Percentiles rank a stretch among this genome's conserved stretches.
These are phyloP conservation scores for Byssochlamys sp. DNA, from an alignment of 2,329 filamentous ascomycete genomes.

Conservation along the genomic window DNA sequence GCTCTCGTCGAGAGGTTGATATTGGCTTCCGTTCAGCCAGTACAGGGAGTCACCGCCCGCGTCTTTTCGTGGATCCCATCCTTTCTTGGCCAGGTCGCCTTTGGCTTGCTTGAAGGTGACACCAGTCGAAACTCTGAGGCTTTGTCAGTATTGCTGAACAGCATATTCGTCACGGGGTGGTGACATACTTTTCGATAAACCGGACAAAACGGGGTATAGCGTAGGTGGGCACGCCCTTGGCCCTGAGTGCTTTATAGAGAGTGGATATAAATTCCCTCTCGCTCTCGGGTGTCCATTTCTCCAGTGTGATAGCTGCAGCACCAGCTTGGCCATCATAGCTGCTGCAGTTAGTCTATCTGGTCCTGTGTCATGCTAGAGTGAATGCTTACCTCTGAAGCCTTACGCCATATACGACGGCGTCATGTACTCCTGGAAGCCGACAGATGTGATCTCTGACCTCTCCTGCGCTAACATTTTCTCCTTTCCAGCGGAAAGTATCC, in stretches of 20 bases:
- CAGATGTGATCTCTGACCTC: slow-evolving; percentile 39
- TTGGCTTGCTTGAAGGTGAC: slow-evolving; percentile 46
- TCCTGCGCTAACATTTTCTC: slow-evolving; percentile 40
- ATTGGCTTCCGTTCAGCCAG: slow-evolving; percentile 35
- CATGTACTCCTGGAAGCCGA: slow-evolving; percentile 29
- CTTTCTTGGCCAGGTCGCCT: slow-evolving; percentile 33
- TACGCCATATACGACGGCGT: slow-evolving; percentile 39
- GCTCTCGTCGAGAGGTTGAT: slow-evolving; percentile 27
- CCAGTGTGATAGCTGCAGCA: slow-evolving; percentile 37
- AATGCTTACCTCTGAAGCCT: slow-evolving; percentile 29
- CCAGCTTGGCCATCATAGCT: slow-evolving; percentile 43
- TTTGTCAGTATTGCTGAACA: background rate
- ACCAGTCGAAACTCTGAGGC: slow-evolving; percentile 31
- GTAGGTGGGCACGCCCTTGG: slow-evolving; percentile 38
- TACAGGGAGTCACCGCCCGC: slow-evolving; percentile 31
- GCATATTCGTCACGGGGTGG: background rate
- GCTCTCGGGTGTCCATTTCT: slow-evolving; percentile 17
- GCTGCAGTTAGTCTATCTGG: background rate
- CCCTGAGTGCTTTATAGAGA: slow-evolving; percentile 31
- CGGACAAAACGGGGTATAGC: slow-evolving; percentile 40
- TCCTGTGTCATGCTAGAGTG: background rate
- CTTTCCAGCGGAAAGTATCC: slow-evolving; percentile 61
- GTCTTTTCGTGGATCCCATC: slow-evolving; percentile 28
- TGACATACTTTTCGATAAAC: slow-evolving; percentile 35
- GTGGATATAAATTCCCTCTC: slow-evolving; percentile 29